Conservation (phyloP, 2,329 filamentous ascomycete genomes). For the Aspergillus glaucus region DNA sequence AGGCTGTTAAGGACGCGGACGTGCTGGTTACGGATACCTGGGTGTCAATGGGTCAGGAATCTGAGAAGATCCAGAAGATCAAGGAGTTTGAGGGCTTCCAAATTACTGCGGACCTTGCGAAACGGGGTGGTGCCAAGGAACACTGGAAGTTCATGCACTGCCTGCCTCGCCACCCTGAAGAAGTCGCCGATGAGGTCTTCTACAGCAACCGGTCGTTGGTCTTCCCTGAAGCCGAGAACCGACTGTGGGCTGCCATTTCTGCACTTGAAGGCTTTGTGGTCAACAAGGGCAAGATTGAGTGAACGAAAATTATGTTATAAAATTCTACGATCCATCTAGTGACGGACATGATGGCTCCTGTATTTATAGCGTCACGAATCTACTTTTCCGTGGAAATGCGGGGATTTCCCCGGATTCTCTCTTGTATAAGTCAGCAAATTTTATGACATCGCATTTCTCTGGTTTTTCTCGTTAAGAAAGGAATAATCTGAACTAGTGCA, state of each 20-base stretch:
- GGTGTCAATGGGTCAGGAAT: slow-evolving; percentile 97
- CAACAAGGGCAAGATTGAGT: slow-evolving; percentile 74
- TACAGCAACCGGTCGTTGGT: slow-evolving; percentile 80
- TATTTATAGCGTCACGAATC: no score
- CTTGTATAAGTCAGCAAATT: no score
- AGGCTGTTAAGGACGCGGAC: slow-evolving; percentile 78
- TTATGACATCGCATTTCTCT: background rate
- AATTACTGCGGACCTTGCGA: slow-evolving; percentile 78
- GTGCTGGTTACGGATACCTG: slow-evolving; percentile 95
- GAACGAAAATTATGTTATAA: background rate
- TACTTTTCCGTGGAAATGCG: background rate
- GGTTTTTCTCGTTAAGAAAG: no score
- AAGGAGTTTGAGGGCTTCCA: slow-evolving; percentile 85
- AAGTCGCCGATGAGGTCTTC: slow-evolving; percentile 92
- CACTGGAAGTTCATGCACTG: slow-evolving; percentile 99
- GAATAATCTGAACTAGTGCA: no score
- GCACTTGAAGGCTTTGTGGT: slow-evolving; percentile 84
- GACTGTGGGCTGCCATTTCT: slow-evolving; percentile 84
- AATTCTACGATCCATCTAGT: background rate
- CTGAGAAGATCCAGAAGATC: slow-evolving; percentile 68
- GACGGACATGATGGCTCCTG: background rate
- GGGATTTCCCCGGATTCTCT: background rate
- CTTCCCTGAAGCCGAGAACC: slow-evolving; percentile 90
- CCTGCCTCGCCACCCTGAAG: slow-evolving; percentile 81
- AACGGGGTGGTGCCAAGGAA: slow-evolving; percentile 75